These are phyloP conservation scores for Cerrena zonata DNA, from an alignment of 1,284 basidiomycete genomes.

Conservation along the genomic window DNA sequence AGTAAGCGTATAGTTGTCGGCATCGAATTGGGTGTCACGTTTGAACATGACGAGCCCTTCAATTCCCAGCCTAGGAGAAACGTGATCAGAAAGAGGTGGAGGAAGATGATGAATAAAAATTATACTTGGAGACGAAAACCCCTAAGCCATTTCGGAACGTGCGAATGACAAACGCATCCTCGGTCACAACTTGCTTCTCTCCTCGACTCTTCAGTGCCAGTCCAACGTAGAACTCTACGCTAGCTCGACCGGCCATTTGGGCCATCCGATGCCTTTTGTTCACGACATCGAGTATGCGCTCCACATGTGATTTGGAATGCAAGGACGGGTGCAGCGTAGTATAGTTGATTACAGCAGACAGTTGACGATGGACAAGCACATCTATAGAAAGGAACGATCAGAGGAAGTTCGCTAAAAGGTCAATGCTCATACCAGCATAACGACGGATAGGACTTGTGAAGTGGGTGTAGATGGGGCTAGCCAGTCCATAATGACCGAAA, in stretches of 20 bases:
- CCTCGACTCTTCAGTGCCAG: conserved; percentile 78
- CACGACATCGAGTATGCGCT: conserved; percentile 80
- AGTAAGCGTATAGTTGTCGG: conserved; percentile 83
- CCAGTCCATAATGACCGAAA: conserved; percentile 95
- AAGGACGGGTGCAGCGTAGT: conserved; percentile 79
- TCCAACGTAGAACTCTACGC: conserved; percentile 96
- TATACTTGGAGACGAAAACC: conserved; percentile 91
- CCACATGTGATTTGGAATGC: conserved; percentile 86
- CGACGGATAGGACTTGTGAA: conserved; percentile 93
- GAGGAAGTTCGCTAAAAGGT: conserved; percentile 29
- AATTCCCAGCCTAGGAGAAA: conserved; percentile 68
- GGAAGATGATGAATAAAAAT: conserved; percentile 5
- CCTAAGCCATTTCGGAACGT: conserved; percentile 92
- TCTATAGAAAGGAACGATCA: conserved; percentile 41
- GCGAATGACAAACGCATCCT: conserved; percentile 93
- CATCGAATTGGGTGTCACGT: conserved; percentile 81
- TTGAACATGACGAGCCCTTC: conserved; percentile 94
- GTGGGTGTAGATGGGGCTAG: conserved; percentile 95
- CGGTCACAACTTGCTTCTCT: conserved; percentile 48
- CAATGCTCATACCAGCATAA: conserved; percentile 82
- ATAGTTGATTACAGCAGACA: conserved; percentile 86
- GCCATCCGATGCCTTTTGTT: conserved; percentile 93
- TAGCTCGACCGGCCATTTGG: conserved; percentile 93
- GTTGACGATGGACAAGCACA: conserved; percentile 90
- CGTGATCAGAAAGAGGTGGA: neutral